Percentiles rank a stretch among this genome's conserved stretches.
Conservation (phyloP, 805 yeast genomes). For the Komagataella phaffii region DNA sequence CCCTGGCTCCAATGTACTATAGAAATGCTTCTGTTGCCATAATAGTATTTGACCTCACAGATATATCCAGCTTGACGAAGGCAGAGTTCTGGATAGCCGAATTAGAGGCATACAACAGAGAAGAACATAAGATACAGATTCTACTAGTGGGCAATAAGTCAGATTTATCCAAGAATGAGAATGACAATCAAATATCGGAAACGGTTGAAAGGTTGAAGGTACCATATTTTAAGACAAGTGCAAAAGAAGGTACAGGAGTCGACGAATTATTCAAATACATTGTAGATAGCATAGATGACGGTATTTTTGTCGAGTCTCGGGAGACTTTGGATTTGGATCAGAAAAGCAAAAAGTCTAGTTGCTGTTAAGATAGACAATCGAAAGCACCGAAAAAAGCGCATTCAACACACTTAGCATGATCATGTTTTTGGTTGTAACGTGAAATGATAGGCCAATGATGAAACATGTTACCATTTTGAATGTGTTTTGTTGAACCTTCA, state of each 20-base stretch:
- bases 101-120: constrained; percentile 22
- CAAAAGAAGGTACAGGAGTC: constrained; percentile 59
- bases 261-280: constrained; percentile 24
- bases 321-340: constrained; percentile 6
- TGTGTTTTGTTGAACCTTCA: background rate
- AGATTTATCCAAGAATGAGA: constrained; percentile 34
- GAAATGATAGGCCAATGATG: background rate
- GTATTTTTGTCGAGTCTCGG: constrained; percentile 11
- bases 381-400: background rate
- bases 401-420: background rate
- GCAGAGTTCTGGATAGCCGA: constrained; percentile 91
- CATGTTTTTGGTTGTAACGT: background rate
- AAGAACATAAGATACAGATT: constrained; percentile 16
- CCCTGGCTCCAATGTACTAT: constrained; percentile 75
- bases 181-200: constrained; percentile 6
- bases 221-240: constrained; percentile 36
- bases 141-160: constrained; percentile 71
- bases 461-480: background rate
- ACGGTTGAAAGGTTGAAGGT: constrained; percentile 11
- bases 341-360: background rate
- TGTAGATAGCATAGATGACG: constrained; percentile 14
- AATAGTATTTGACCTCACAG: constrained; percentile 76
- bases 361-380: background rate
- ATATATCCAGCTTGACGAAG: constrained; percentile 35
- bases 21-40: constrained; percentile 75